Percentiles rank a stretch among this genome's conserved stretches.
phyloP scores from a whole-genome alignment of 164 flowering plant genomes.

The Nymphaea colorata region DNA sequence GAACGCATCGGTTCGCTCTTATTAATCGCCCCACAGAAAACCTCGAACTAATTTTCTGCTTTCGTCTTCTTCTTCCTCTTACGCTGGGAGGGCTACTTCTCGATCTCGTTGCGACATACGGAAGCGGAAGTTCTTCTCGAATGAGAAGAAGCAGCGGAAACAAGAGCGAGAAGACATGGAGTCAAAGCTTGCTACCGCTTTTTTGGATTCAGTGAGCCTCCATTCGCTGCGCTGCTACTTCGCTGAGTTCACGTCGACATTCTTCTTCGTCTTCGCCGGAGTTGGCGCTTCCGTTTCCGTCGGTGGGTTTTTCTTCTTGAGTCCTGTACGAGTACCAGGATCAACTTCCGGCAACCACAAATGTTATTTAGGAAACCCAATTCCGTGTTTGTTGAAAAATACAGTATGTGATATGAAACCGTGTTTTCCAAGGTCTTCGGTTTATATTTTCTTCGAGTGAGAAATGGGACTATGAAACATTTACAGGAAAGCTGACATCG shows the following conservation, averaged over 20 bases:
- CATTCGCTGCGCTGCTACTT: slow-evolving; percentile 50
- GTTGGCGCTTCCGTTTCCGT: slow-evolving; percentile 61
- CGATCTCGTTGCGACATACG: too few relatives aligned
- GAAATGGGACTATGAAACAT: too few relatives aligned
- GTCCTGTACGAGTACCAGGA: not conserved
- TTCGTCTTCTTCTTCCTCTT: too few relatives aligned
- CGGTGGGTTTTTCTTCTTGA: slow-evolving; percentile 18
- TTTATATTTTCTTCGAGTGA: too few relatives aligned
- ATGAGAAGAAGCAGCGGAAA: not conserved
- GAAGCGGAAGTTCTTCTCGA: not conserved
- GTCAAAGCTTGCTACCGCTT: not conserved
- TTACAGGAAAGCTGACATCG: slow-evolving; percentile 37
- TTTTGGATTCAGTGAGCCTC: not conserved
- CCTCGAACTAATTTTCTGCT: too few relatives aligned
- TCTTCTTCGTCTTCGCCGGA: slow-evolving; percentile 55
- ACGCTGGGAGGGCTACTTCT: too few relatives aligned
- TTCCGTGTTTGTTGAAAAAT: too few relatives aligned
- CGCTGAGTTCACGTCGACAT: slow-evolving; percentile 79
- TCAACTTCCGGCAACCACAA: too few relatives aligned
- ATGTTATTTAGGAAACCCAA: too few relatives aligned
- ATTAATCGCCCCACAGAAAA: too few relatives aligned
- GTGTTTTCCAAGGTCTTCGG: too few relatives aligned
- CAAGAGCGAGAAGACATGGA: not conserved
- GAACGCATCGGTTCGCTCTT: not conserved
- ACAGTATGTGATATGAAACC: too few relatives aligned